Evolutionary conservation across 2,329 filamentous ascomycete species (phyloP).

Genomic region (Fusarium anthophilum): DNA sequence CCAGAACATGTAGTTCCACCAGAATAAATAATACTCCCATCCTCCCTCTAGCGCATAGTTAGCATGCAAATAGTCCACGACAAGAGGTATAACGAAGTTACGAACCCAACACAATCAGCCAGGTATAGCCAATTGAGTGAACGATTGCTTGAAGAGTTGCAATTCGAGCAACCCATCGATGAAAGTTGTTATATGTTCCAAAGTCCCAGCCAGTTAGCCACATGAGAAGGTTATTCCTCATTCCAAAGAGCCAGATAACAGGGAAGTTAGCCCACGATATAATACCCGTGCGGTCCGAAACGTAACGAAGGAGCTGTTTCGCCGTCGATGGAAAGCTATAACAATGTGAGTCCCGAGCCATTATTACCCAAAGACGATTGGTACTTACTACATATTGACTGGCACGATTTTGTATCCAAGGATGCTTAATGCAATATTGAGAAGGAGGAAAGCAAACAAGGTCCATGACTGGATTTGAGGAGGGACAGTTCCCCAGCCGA

Average conservation of each 20-base stretch:
- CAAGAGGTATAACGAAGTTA: slow-evolving; percentile 4
- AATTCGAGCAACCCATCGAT: slow-evolving; percentile 72
- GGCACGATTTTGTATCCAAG: slow-evolving; percentile 51
- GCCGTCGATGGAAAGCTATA: slow-evolving; percentile 47
- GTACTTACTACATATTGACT: slow-evolving; percentile 53
- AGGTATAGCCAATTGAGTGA: slow-evolving; percentile 69
- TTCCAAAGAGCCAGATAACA: slow-evolving; percentile 72
- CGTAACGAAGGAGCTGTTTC: slow-evolving; percentile 59
- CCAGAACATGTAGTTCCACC: slow-evolving; percentile 58
- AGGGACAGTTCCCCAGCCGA: slow-evolving; percentile 57
- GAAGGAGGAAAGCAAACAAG: slow-evolving; percentile 48
- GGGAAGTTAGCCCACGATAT: slow-evolving; percentile 72
- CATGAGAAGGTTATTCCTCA: slow-evolving; percentile 72
- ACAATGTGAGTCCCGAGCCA: background rate
- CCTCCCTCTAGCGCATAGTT: slow-evolving; percentile 47
- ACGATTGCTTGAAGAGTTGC: slow-evolving; percentile 69
- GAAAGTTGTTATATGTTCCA: slow-evolving; percentile 72
- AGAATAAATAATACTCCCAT: slow-evolving; percentile 48
- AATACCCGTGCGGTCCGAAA: slow-evolving; percentile 71
- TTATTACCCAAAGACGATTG: rapidly evolving
- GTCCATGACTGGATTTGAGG: slow-evolving; percentile 55
- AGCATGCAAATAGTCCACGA: background rate
- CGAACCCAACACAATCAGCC: slow-evolving; percentile 53
- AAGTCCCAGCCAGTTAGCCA: slow-evolving; percentile 77
- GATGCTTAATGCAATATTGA: slow-evolving; percentile 51